Evolutionary conservation across 129 eudicot genomes (phyloP).

Genomic region (Solidago caesia): DNA sequence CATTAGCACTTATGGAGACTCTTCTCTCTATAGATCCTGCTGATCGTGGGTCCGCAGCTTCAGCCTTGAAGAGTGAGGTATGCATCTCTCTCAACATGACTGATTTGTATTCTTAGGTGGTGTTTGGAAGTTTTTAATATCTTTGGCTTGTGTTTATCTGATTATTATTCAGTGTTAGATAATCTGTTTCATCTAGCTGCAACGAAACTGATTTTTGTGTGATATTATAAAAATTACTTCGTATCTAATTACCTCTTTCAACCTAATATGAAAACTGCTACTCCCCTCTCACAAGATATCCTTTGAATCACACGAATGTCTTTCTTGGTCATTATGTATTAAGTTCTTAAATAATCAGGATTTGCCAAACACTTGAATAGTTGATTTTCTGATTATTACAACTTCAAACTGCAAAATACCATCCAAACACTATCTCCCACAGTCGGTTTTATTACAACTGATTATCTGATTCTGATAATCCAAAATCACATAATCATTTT

Average conservation of each 20-base stretch:
- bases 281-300: no score
- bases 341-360: background rate
- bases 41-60: constrained; percentile 77
- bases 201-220: no score
- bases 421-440: background rate
- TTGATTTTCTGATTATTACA: background rate
- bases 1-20: constrained; percentile 67
- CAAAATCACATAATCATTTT: background rate
- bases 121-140: no score
- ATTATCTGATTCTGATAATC: background rate
- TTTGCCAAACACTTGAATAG: background rate
- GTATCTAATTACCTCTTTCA: no score
- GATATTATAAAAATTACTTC: no score
- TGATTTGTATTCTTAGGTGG: no score
- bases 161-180: no score
- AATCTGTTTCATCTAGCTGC: no score
- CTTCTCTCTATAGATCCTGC: constrained; percentile 86
- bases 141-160: no score
- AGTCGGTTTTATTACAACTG: background rate
- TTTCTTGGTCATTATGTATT: background rate
- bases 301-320: background rate
- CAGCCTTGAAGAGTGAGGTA: constrained; percentile 79
- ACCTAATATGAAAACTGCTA: no score
- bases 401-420: background rate
- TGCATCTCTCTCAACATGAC: constrained; percentile 6